Evolutionary conservation across 495 filamentous ascomycete species (phyloP).

Genomic region (Bacidia rubella): DNA sequence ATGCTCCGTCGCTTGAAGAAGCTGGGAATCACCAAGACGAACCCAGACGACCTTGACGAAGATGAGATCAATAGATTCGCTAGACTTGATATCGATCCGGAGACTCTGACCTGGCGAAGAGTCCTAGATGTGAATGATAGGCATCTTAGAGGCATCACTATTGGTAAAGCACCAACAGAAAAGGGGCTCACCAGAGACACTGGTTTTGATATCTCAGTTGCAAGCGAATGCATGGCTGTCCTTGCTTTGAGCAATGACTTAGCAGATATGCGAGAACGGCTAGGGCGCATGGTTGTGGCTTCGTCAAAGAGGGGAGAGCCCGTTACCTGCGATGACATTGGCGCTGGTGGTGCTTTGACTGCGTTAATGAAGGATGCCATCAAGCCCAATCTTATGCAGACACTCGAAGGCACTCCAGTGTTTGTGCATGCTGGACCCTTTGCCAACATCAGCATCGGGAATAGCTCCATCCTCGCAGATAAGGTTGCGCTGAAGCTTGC

Average conservation of each 20-base stretch:
- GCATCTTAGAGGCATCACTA: slow-evolving; percentile 73
- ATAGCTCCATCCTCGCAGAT: slow-evolving; percentile 87
- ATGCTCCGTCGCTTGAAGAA: slow-evolving; percentile 90
- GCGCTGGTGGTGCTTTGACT: slow-evolving; percentile 79
- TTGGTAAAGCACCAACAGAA: slow-evolving; percentile 80
- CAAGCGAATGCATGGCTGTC: slow-evolving; percentile 97
- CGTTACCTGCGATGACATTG: slow-evolving; percentile 91
- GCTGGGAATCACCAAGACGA: slow-evolving; percentile 86
- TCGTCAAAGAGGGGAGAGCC: slow-evolving; percentile 75
- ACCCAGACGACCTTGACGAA: slow-evolving; percentile 75
- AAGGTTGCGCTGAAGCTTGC: slow-evolving; percentile 91
- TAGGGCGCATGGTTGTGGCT: slow-evolving; percentile 94
- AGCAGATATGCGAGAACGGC: slow-evolving; percentile 79
- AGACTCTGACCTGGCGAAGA: slow-evolving; percentile 92
- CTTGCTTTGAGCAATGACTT: slow-evolving; percentile 82
- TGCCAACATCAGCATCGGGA: slow-evolving; percentile 95
- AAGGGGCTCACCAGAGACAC: slow-evolving; percentile 75
- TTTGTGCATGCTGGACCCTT: slow-evolving; percentile 96
- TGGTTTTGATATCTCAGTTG: slow-evolving; percentile 94
- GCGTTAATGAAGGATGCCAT: slow-evolving; percentile 96
- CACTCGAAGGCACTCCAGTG: slow-evolving; percentile 88
- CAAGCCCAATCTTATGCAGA: slow-evolving; percentile 98
- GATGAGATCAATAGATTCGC: slow-evolving; percentile 84
- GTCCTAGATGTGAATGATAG: slow-evolving; percentile 96
- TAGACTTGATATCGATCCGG: slow-evolving; percentile 86